These are phyloP conservation scores for Laburnicola sp. DNA, from an alignment of 2,329 filamentous ascomycete species.

Conservation along the genomic window DNA sequence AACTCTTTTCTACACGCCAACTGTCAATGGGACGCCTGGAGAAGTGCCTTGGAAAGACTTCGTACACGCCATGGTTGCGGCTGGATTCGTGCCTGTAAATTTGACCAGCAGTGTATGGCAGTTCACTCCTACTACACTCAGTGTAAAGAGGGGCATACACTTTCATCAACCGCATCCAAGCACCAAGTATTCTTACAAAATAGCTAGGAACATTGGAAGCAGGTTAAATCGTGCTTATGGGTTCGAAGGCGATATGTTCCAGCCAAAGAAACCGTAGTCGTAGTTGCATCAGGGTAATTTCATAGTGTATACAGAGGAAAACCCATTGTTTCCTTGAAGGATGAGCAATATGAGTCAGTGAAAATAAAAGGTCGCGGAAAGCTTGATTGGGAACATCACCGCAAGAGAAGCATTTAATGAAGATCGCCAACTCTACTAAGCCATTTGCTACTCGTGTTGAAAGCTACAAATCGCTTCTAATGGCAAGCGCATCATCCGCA, in stretches of 20 bases:
- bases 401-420: too few relatives aligned
- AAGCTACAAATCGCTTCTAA: too few relatives aligned
- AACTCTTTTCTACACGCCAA: constrained; percentile 3
- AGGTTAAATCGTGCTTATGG: constrained; percentile 56
- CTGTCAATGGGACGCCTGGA: constrained; percentile 38
- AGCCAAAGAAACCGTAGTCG: background rate
- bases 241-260: constrained; percentile 41
- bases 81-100: constrained; percentile 59
- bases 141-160: constrained; percentile 40
- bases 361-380: too few relatives aligned
- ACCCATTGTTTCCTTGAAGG: too few relatives aligned
- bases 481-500: too few relatives aligned
- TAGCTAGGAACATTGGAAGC: constrained; percentile 54
- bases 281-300: too few relatives aligned
- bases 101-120: constrained; percentile 65
- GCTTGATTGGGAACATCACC: too few relatives aligned
- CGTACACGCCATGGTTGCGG: constrained; percentile 55
- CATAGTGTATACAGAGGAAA: too few relatives aligned
- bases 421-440: too few relatives aligned
- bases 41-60: constrained; percentile 61
- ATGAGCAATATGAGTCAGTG: too few relatives aligned
- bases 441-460: too few relatives aligned
- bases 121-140: constrained; percentile 52
- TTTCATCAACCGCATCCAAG: constrained; percentile 64
- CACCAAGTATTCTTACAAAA: constrained; percentile 54